These are phyloP conservation scores for Mortierella sp. DNA, from an alignment of 371 early-diverging fungal genomes.

Conservation along the genomic window DNA sequence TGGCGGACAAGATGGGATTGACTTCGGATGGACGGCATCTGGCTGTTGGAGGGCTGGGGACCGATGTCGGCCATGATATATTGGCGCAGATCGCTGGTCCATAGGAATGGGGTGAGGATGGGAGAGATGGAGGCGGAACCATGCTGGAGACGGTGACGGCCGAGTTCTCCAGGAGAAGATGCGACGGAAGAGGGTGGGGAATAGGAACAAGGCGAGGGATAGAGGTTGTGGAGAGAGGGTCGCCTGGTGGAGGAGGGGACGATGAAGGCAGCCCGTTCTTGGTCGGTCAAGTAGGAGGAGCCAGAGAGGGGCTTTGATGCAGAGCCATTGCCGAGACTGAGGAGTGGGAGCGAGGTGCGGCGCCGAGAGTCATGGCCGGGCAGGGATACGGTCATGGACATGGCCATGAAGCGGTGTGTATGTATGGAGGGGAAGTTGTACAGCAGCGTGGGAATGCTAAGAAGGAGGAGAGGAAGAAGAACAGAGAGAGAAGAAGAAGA, in stretches of 20 bases:
- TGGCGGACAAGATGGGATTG: constrained; percentile 20
- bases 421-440: not conserved
- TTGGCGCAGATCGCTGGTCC: constrained; percentile 47
- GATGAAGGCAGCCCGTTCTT: constrained; percentile 16
- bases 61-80: constrained; percentile 53
- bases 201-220: not conserved
- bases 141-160: constrained; percentile 8
- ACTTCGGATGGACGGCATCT: constrained; percentile 20
- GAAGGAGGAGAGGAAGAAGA: not conserved
- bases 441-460: not conserved
- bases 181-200: constrained; percentile 10
- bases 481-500: not conserved
- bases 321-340: not conserved
- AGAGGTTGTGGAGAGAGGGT: constrained; percentile 10
- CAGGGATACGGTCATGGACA: constrained; percentile 27
- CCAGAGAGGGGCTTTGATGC: not conserved
- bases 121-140: constrained; percentile 20
- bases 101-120: constrained; percentile 42
- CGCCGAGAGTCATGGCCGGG: constrained; percentile 6
- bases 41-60: constrained; percentile 48
- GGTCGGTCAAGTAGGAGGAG: constrained; percentile 3
- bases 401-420: constrained; percentile 4
- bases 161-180: constrained; percentile 2
- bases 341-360: constrained; percentile 15
- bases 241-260: constrained; percentile 16